Percentiles rank a stretch among this genome's conserved stretches.
These are phyloP conservation scores for Penicillium psychrosexuale DNA, from an alignment of 2,329 filamentous ascomycete species.

Conservation along the genomic window DNA sequence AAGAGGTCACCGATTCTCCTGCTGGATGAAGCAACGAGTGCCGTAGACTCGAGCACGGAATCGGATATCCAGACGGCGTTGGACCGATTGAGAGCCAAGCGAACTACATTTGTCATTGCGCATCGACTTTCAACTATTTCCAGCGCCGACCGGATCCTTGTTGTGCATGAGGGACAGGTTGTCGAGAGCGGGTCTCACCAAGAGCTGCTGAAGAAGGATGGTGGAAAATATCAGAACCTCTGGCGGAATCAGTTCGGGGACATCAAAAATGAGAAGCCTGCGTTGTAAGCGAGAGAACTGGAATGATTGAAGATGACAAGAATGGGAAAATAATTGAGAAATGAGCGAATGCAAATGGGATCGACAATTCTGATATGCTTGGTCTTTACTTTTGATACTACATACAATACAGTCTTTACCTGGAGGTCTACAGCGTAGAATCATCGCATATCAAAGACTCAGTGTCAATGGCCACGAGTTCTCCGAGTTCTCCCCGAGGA, in stretches of 20 bases:
- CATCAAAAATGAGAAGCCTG: background rate
- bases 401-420: background rate
- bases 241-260: slow-evolving; percentile 18
- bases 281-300: background rate
- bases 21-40: slow-evolving; percentile 46
- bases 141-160: slow-evolving; percentile 26
- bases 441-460: background rate
- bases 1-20: slow-evolving; percentile 40
- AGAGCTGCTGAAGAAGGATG: slow-evolving; percentile 35
- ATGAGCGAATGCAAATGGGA: background rate
- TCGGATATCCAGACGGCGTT: slow-evolving; percentile 22
- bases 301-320: background rate
- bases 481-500: background rate
- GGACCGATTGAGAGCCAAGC: slow-evolving; percentile 10
- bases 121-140: slow-evolving; percentile 41
- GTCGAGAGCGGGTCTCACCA: slow-evolving; percentile 42
- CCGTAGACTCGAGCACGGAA: slow-evolving; percentile 40
- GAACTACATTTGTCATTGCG: slow-evolving; percentile 38
- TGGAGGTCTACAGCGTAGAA: background rate
- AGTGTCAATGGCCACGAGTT: background rate
- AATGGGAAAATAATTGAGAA: background rate
- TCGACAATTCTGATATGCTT: background rate
- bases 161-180: slow-evolving; percentile 40
- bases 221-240: slow-evolving; percentile 32
- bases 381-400: background rate